phyloP scores from a whole-genome alignment of 1,284 basidiomycete species.

The Cutaneotrichosporon cutaneum region DNA sequence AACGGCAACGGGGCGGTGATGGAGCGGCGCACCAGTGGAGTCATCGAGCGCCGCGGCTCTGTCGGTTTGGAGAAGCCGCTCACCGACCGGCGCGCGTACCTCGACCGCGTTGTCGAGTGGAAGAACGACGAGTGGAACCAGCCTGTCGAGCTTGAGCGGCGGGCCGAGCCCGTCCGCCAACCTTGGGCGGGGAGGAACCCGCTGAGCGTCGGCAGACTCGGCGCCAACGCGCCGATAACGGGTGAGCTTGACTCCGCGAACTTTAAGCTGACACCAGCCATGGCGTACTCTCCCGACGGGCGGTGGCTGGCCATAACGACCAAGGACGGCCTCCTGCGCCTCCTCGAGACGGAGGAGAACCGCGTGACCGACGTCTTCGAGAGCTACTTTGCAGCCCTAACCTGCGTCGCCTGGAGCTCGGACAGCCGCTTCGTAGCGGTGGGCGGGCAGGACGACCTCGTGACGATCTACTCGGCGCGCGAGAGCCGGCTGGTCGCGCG shows the following conservation, averaged over 20 bases:
- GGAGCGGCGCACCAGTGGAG: conserved; percentile 1
- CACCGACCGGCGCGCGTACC: conserved; percentile 13
- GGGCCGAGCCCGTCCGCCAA: conserved; percentile 39
- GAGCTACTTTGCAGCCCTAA: conserved; percentile 87
- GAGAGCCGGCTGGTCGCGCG: conserved; percentile 91
- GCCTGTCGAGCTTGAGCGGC: conserved; percentile 22
- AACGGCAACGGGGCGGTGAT: background rate
- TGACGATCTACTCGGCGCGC: conserved; percentile 88
- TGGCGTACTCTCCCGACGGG: conserved; percentile 86
- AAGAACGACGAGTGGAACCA: conserved; percentile 50
- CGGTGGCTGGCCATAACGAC: conserved; percentile 80
- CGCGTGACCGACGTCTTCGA: conserved; percentile 84
- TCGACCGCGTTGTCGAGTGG: conserved; percentile 46
- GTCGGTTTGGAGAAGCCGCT: background rate
- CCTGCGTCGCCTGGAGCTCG: conserved; percentile 83
- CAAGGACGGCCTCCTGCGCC: conserved; percentile 81
- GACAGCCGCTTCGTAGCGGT: conserved; percentile 90
- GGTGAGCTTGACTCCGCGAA: conserved; percentile 59
- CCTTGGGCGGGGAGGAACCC: conserved; percentile 53
- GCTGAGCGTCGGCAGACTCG: conserved; percentile 48
- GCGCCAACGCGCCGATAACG: conserved; percentile 60
- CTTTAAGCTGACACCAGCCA: conserved; percentile 58
- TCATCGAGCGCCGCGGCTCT: conserved; percentile 6
- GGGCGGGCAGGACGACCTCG: conserved; percentile 88
- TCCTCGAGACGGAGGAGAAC: conserved; percentile 80